Evolutionary conservation across 768 basidiomycete species (phyloP).

Genomic region (Boletus rubroflammeus): DNA sequence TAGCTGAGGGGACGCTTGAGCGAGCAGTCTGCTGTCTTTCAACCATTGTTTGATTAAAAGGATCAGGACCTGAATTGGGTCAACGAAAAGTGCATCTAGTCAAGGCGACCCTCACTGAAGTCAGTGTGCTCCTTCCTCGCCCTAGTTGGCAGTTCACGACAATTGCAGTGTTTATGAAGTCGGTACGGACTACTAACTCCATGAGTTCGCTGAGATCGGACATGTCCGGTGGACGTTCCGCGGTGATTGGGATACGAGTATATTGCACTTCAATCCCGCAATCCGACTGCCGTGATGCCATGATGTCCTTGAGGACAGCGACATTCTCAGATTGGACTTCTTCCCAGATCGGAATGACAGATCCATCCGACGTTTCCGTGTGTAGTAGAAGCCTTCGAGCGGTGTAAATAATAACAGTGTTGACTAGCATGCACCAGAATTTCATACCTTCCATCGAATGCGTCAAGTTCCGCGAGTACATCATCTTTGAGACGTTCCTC

Average conservation of each 20-base stretch:
- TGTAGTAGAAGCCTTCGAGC: constrained; percentile 72
- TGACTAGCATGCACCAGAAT: neutral
- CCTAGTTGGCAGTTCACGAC: constrained; percentile 96
- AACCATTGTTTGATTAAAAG: constrained; percentile 86
- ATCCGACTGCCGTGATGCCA: constrained; percentile 53
- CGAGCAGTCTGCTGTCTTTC: constrained; percentile 32
- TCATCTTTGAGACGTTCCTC: constrained; percentile 90
- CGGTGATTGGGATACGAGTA: constrained; percentile 87
- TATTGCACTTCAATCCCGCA: constrained; percentile 67
- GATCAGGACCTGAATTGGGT: constrained; percentile 59
- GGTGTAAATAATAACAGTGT: neutral
- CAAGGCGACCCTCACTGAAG: constrained; percentile 55
- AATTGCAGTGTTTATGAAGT: constrained; percentile 69
- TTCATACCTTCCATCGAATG: constrained; percentile 79
- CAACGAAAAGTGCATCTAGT: neutral
- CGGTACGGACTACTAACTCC: constrained; percentile 67
- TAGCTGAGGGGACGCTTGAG: constrained; percentile 31
- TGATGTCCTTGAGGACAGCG: constrained; percentile 82
- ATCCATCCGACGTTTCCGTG: constrained; percentile 81
- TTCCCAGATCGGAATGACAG: constrained; percentile 94
- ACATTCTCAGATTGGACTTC: constrained; percentile 71
- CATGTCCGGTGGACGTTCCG: constrained; percentile 78
- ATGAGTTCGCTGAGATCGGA: constrained; percentile 73
- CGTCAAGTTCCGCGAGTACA: constrained; percentile 74
- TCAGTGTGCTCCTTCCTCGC: constrained; percentile 84